Evolutionary conservation across 1,284 basidiomycete species (phyloP).

Genomic region (Exsudoporus floridanus): DNA sequence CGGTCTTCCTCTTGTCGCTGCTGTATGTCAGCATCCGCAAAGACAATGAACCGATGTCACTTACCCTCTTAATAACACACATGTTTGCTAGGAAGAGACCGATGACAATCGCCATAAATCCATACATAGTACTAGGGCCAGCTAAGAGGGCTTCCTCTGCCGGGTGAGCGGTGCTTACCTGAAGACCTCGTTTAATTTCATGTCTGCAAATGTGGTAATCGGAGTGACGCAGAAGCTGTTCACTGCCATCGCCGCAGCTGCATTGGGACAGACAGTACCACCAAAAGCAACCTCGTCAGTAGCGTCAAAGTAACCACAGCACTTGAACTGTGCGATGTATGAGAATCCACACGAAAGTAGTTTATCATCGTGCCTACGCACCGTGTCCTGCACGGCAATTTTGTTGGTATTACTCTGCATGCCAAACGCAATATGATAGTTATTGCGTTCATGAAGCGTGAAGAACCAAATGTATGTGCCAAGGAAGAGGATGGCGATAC

Average conservation of each 20-base stretch:
- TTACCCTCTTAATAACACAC: conserved; percentile 81
- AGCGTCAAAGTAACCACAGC: conserved; percentile 80
- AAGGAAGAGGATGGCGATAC: conserved; percentile 55
- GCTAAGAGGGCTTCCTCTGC: conserved; percentile 1
- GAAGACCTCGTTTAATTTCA: conserved; percentile 76
- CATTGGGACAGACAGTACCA: conserved; percentile 61
- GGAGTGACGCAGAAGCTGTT: conserved; percentile 63
- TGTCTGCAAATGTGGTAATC: conserved; percentile 65
- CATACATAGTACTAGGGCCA: conserved; percentile 57
- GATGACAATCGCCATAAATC: conserved; percentile 78
- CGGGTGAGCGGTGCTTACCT: conserved; percentile 46
- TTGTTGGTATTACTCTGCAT: conserved; percentile 47
- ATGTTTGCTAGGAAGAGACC: conserved; percentile 73
- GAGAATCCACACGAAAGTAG: neutral
- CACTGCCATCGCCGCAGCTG: conserved; percentile 41
- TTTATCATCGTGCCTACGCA: conserved; percentile 32
- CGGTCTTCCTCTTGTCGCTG: conserved; percentile 77
- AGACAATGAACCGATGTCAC: neutral
- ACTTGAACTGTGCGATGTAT: conserved; percentile 51
- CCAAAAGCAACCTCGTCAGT: conserved; percentile 59
- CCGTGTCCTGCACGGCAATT: conserved; percentile 69
- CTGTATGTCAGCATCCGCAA: conserved; percentile 14
- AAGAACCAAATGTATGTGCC: conserved; percentile 78
- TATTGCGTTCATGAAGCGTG: conserved; percentile 66
- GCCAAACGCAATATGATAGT: conserved; percentile 62